phyloP scores from a whole-genome alignment of 2,329 filamentous ascomycete genomes.

The Phialophora expanda region DNA sequence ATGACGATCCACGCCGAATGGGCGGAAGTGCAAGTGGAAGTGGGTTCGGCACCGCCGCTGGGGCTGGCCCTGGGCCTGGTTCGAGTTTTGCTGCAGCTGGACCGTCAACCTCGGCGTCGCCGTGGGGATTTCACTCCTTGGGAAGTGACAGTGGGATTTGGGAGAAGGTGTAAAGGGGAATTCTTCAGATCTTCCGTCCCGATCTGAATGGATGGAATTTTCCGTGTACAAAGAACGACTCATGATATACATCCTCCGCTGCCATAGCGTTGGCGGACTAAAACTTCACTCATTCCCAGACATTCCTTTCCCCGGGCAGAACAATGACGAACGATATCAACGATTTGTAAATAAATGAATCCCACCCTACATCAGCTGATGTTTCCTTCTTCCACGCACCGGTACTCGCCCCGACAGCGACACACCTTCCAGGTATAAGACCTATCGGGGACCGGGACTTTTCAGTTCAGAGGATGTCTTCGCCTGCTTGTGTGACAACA shows the following conservation, averaged over 20 bases:
- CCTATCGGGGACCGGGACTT: neutral
- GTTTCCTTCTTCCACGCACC: neutral
- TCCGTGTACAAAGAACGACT: neutral
- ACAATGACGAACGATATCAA: neutral
- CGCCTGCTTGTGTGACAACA: neutral
- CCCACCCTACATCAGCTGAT: neutral
- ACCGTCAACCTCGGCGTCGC: neutral
- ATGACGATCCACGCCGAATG: constrained; percentile 1
- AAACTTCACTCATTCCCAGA: neutral
- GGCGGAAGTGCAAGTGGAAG: constrained; percentile 8
- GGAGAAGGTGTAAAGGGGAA: constrained; percentile 37
- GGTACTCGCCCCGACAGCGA: neutral
- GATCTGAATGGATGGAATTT: neutral
- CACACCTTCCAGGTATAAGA: no score
- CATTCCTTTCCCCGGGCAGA: neutral
- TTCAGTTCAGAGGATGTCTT: neutral
- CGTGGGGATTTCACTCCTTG: constrained; percentile 23
- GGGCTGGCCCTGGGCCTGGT: constrained; percentile 4
- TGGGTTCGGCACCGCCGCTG: neutral
- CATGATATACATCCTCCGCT: neutral
- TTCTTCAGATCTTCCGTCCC: neutral
- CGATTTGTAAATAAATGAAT: neutral
- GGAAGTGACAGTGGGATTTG: constrained; percentile 38
- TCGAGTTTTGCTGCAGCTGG: neutral
- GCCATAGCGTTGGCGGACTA: neutral